Evolutionary conservation across 352 stramenopile genomes (phyloP).

Genomic region (Globisporangium spinosum): DNA sequence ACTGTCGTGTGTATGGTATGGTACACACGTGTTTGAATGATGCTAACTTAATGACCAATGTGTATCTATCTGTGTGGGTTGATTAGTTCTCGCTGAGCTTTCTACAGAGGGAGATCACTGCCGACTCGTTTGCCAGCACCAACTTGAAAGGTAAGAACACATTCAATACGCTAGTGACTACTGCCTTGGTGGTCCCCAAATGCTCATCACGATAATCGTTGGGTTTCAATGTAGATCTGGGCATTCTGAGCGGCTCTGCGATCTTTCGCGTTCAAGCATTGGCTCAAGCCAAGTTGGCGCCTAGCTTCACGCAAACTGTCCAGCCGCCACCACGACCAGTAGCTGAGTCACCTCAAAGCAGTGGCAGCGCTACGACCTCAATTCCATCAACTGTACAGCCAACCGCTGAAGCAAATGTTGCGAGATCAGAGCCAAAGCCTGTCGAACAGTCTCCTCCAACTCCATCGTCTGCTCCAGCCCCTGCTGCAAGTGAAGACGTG

Average conservation of each 20-base stretch:
- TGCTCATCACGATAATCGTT: conserved; percentile 4
- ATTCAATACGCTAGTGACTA: background rate
- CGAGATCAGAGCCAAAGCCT: background rate
- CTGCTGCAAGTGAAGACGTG: conserved; percentile 27
- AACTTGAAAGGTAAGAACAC: conserved; percentile 57
- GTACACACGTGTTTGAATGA: background rate
- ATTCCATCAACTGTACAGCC: background rate
- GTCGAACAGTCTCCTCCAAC: background rate
- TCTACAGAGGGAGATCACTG: conserved; percentile 65
- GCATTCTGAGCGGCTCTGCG: conserved; percentile 74
- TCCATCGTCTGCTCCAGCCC: background rate
- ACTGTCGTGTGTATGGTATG: background rate
- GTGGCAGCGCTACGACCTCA: background rate
- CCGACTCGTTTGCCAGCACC: conserved; percentile 44
- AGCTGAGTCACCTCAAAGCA: background rate
- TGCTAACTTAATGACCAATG: background rate
- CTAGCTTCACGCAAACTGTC: conserved; percentile 1
- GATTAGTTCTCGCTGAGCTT: conserved; percentile 75
- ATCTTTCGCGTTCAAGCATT: conserved; percentile 72
- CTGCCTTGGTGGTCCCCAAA: background rate
- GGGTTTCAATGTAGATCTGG: conserved; percentile 40
- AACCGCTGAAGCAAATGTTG: background rate
- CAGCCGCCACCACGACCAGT: background rate
- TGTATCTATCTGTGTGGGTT: background rate
- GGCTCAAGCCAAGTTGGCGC: conserved; percentile 4